These are phyloP conservation scores for Bolboschoenus planiculmis DNA, from an alignment of 176 grass and related monocot species.

Conservation along the genomic window DNA sequence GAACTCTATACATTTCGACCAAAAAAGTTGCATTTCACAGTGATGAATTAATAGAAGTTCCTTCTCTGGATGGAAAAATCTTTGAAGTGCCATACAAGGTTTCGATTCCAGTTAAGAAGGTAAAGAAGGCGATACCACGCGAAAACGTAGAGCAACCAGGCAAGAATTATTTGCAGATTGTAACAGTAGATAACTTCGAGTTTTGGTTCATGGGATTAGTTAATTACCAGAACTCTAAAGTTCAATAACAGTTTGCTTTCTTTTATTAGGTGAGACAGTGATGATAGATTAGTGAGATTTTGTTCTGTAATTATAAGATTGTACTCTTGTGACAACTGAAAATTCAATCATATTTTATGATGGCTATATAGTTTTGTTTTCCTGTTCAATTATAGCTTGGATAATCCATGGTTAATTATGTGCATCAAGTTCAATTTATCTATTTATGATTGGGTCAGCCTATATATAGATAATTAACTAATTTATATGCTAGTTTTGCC, in stretches of 20 bases:
- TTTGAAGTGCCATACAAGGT: conserved; percentile 60
- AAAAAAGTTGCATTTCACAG: conserved; percentile 72
- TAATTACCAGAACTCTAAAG: conserved; percentile 26
- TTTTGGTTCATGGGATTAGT: conserved; percentile 52
- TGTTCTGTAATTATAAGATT: not conserved
- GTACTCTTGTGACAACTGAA: not conserved
- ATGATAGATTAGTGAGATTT: not conserved
- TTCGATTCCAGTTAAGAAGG: conserved; percentile 25
- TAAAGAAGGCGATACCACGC: conserved; percentile 20
- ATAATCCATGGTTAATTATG: not conserved
- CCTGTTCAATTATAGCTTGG: not conserved
- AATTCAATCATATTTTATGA: not conserved
- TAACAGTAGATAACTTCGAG: conserved; percentile 35
- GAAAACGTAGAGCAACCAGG: conserved; percentile 25
- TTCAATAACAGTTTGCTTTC: not conserved
- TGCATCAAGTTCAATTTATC: not conserved
- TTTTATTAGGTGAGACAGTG: not conserved
- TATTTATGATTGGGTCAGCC: not conserved
- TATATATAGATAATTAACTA: not conserved
- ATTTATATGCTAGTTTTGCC: not conserved
- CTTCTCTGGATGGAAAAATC: conserved; percentile 31
- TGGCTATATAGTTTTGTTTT: not conserved
- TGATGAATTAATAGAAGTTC: conserved; percentile 44
- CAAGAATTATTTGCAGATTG: conserved; percentile 35
- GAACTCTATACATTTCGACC: conserved; percentile 72